phyloP scores from a whole-genome alignment of 176 grass and related monocot genomes.

The Phoenix roebelenii region DNA sequence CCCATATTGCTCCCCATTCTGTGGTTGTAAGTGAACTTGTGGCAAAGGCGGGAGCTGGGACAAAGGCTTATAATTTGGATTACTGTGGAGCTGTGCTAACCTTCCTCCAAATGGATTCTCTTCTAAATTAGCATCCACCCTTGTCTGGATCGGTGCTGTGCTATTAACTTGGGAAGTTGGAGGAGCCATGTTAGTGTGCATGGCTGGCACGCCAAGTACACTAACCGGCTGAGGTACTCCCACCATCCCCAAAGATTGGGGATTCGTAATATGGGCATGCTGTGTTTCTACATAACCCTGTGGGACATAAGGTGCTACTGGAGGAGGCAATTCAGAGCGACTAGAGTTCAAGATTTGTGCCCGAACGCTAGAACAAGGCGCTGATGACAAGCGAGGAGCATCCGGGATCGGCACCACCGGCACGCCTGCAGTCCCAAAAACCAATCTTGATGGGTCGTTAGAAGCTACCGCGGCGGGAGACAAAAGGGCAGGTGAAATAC shows the following conservation, averaged over 20 bases:
- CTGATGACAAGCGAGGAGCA: neutral
- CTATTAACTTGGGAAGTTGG: slow-evolving; percentile 7
- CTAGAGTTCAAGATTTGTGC: neutral
- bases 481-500: slow-evolving; percentile 28
- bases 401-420: neutral
- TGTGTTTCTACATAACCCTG: slow-evolving; percentile 3
- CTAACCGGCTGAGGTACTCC: neutral
- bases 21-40: slow-evolving; percentile 63
- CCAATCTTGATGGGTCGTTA: slow-evolving; percentile 45
- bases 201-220: slow-evolving; percentile 6
- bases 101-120: slow-evolving; percentile 26
- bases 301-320: neutral
- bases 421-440: slow-evolving; percentile 1
- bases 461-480: slow-evolving; percentile 56
- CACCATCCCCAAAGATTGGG: neutral
- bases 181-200: slow-evolving; percentile 12
- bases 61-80: slow-evolving; percentile 57
- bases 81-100: slow-evolving; percentile 20
- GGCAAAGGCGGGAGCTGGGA: slow-evolving; percentile 93
- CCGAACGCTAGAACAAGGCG: slow-evolving; percentile 36
- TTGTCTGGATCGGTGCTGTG: slow-evolving; percentile 7
- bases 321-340: slow-evolving; percentile 7
- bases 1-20: slow-evolving; percentile 28
- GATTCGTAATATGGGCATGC: neutral
- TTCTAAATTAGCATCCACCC: slow-evolving; percentile 15